Evolutionary conservation across 2,329 filamentous ascomycete genomes (phyloP).

Genomic region (Monosporascus sp.): DNA sequence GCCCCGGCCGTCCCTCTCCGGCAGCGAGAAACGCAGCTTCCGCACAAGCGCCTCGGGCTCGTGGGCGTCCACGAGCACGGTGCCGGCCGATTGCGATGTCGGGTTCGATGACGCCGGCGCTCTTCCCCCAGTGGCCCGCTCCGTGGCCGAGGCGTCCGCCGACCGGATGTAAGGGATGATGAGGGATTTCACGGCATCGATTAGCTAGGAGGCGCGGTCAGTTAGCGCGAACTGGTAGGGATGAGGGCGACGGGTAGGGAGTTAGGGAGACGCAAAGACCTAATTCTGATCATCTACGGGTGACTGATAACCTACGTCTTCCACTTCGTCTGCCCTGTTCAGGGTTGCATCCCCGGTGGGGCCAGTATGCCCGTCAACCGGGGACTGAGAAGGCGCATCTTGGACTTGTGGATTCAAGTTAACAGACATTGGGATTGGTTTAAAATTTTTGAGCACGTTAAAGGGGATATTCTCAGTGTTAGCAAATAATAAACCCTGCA

Average conservation of each 20-base stretch:
- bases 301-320: conserved; percentile 34
- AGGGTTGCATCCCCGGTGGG: conserved; percentile 9
- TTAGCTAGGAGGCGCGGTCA: conserved; percentile 44
- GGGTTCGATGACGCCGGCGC: conserved; percentile 31
- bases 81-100: conserved; percentile 23
- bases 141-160: conserved; percentile 58
- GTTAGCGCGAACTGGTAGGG: background rate
- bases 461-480: too few species aligned
- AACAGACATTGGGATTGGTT: too few species aligned
- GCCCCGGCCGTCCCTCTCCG: conserved; percentile 49
- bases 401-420: background rate
- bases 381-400: conserved; percentile 4
- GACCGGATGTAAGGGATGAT: conserved; percentile 65
- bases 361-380: conserved; percentile 7
- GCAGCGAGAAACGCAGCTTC: conserved; percentile 54
- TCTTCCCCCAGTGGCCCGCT: conserved; percentile 48
- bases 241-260: background rate
- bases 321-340: conserved; percentile 37
- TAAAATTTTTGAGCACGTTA: too few species aligned
- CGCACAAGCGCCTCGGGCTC: conserved; percentile 52
- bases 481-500: too few species aligned
- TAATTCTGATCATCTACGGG: background rate
- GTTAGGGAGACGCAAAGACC: background rate
- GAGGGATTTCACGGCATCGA: conserved; percentile 60
- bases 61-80: conserved; percentile 59